phyloP scores from a whole-genome alignment of 371 early-diverging fungal genomes.

The Mucor velutinosus region DNA sequence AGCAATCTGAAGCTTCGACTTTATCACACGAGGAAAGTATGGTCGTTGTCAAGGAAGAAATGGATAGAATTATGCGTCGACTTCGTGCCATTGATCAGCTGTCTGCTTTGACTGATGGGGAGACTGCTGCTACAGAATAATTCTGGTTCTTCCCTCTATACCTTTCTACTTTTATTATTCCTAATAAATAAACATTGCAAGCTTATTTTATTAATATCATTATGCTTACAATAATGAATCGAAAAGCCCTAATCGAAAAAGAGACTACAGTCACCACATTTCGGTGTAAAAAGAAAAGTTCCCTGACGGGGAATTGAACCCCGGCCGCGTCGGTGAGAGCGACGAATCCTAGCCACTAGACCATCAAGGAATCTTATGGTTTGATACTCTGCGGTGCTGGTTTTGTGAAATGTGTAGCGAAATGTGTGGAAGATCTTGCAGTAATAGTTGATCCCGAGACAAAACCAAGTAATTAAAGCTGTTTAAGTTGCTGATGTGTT shows the following conservation, averaged over 20 bases:
- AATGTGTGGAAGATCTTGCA: too few relatives aligned
- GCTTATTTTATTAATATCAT: too few relatives aligned
- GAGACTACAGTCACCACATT: neutral
- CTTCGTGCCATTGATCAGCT: conserved; percentile 44
- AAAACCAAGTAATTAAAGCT: too few relatives aligned
- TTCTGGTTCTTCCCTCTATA: neutral
- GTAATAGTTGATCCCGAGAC: too few relatives aligned
- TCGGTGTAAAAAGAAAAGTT: neutral
- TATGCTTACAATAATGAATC: too few relatives aligned
- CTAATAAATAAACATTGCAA: neutral
- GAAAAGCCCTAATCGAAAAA: neutral
- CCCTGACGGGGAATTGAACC: conserved; percentile 27
- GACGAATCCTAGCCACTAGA: conserved; percentile 28
- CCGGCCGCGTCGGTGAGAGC: conserved; percentile 28
- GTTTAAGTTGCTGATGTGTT: too few relatives aligned
- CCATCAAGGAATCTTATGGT: conserved; percentile 9
- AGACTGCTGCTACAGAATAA: neutral
- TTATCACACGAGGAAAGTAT: conserved; percentile 44
- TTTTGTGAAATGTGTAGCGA: too few relatives aligned
- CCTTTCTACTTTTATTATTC: neutral
- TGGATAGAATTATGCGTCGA: conserved; percentile 50
- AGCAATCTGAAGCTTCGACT: conserved; percentile 33
- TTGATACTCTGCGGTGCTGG: too few relatives aligned
- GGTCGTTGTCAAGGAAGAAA: conserved; percentile 42
- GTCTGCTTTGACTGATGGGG: neutral